A percentile compares a stretch with the other conserved stretches of the same genome.
Evolutionary conservation across 1,139 yeast species (phyloP).

Genomic region (Lodderomyces jiufengensis): DNA sequence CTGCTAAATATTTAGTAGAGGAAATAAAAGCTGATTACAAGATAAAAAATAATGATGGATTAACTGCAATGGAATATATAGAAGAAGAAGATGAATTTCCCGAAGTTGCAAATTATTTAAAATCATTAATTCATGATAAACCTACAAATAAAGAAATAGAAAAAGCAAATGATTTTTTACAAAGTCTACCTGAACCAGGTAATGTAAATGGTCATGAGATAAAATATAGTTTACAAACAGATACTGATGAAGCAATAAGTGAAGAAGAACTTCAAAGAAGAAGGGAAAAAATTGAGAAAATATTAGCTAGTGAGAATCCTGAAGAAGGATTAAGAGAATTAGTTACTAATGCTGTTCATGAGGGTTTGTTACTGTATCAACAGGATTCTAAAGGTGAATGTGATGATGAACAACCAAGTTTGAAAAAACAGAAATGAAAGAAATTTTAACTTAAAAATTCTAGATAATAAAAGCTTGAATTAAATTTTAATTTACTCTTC

Average conservation of each 20-base stretch:
- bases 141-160: constrained; percentile 13
- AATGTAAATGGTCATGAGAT: constrained; percentile 50
- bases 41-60: constrained; percentile 65
- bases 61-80: constrained; percentile 63
- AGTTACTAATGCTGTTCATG: constrained; percentile 61
- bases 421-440: constrained; percentile 22
- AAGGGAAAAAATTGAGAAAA: constrained; percentile 62
- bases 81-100: constrained; percentile 87
- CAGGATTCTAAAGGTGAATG: constrained; percentile 15
- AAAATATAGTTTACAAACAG: constrained; percentile 54
- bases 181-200: constrained; percentile 40
- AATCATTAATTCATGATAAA: constrained; percentile 40
- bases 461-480: too few relatives aligned
- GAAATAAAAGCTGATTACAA: constrained; percentile 63
- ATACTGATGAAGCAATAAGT: constrained; percentile 26
- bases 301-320: constrained; percentile 72
- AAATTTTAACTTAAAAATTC: too few relatives aligned
- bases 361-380: constrained; percentile 35
- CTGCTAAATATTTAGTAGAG: constrained; percentile 65
- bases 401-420: constrained; percentile 13
- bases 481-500: too few relatives aligned
- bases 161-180: constrained; percentile 16
- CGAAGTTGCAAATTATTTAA: constrained; percentile 65
- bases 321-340: constrained; percentile 73
- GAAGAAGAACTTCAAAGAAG: constrained; percentile 44